Evolutionary conservation across 2,329 filamentous ascomycete genomes (phyloP), one percentile per base, ranked within the genome.

Genomic region (Paecilomyces sp.): DNA sequence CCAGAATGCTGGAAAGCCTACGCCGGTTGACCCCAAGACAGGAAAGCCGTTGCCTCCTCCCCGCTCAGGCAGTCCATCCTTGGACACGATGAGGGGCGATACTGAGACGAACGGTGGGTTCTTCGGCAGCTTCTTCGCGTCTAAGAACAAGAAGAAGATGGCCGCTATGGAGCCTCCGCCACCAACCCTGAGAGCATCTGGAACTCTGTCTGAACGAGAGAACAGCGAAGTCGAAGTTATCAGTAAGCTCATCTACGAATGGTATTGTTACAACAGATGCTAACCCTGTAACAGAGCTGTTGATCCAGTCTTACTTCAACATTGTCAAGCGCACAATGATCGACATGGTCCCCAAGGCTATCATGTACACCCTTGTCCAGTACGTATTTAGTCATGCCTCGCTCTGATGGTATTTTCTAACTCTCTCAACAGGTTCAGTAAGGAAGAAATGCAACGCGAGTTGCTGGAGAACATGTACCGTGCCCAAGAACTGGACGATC

Each of bases 71-170:
- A 96, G 88, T 72, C 94, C 91, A 7, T 89, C 88, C 47, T 79
- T 91, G 55, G 86, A 87, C 58, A 72, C 77, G 56, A 79, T 86
- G 52, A 77, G 80, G 18, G 41, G 41, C 6, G 13, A n/a, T 41
- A 77, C 79, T 36, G 78, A 77, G 30, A 76, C 75, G 62, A 90
- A 90, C 72, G 80, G 83, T 61, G 92, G 93, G 41, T 99, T 99
- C 84, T 99, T 99, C 69, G 94, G 94, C 67, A 96, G 91, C 71
- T 99, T 99, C 85, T 99, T 97, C 73, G 91, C 94, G 11, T 92
- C 91, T 72, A 99, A 97, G 85, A 99, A 97, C 81, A 99, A 97
- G 87, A 99, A 99, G 88, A 97, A 97, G 88, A 95, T 96, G 79
- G 94, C 94, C n/a, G 92, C 93, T 55, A 99, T 99, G 94, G 94